Conservation (phyloP, 2,329 filamentous ascomycete species). For the Diaporthe vaccinii region DNA sequence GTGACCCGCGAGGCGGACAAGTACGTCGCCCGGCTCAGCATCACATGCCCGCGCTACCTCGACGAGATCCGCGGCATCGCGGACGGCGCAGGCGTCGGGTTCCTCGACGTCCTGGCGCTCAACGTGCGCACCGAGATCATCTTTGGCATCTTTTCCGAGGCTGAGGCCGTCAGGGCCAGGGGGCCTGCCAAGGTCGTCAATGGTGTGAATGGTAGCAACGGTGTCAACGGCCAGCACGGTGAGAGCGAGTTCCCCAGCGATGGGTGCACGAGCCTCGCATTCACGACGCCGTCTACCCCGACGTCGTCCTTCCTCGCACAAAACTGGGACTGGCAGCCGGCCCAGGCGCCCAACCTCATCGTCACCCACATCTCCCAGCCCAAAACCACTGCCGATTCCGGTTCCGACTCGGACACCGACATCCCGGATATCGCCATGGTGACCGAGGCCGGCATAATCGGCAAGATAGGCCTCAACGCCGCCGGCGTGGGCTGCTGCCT, state of each 20-base stretch:
- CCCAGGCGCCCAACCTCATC: slow-evolving; percentile 38
- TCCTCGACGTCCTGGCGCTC: slow-evolving; percentile 39
- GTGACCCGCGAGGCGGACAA: slow-evolving; percentile 32
- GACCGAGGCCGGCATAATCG: slow-evolving; percentile 72
- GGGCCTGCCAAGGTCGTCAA: not conserved
- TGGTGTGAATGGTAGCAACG: not conserved
- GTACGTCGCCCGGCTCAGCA: slow-evolving; percentile 22
- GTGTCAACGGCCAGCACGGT: not conserved
- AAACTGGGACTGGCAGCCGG: slow-evolving; percentile 41
- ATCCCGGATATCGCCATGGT: slow-evolving; percentile 38
- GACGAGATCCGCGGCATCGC: slow-evolving; percentile 40
- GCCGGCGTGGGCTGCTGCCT: slow-evolving; percentile 70
- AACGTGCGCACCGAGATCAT: slow-evolving; percentile 42
- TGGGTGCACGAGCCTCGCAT: slow-evolving; percentile 39
- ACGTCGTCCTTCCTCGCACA: slow-evolving; percentile 35
- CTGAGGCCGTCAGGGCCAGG: not conserved
- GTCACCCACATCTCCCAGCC: slow-evolving; percentile 45
- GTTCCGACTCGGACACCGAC: not conserved
- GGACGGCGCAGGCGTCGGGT: slow-evolving; percentile 32
- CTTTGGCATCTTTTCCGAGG: slow-evolving; percentile 38
- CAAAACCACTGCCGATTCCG: slow-evolving; percentile 39
- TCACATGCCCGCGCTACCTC: slow-evolving; percentile 33
- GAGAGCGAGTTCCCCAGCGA: slow-evolving; percentile 36
- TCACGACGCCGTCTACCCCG: not conserved
- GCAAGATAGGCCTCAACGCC: slow-evolving; percentile 75